These are phyloP conservation scores for Karstenula rhodostoma DNA, from an alignment of 2,329 filamentous ascomycete genomes.

Conservation along the genomic window DNA sequence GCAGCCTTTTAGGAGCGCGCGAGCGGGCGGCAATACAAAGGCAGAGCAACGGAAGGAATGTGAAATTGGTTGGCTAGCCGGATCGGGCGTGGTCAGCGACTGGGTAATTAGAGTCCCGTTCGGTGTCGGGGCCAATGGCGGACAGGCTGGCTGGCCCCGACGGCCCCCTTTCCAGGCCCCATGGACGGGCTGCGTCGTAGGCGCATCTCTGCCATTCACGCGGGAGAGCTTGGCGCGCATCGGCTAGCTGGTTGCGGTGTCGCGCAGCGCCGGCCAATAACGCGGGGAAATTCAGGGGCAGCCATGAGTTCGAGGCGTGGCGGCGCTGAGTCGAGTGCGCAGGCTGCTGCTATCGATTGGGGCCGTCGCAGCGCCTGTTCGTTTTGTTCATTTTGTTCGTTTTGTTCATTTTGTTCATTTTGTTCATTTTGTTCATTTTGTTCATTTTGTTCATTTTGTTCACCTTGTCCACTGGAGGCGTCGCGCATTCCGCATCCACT, in stretches of 20 bases:
- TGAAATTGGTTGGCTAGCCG: slow-evolving; percentile 34
- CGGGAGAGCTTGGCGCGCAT: slow-evolving; percentile 16
- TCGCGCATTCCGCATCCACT: background rate
- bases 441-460: too few species aligned
- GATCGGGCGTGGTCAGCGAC: slow-evolving; percentile 4
- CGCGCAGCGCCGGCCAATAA: slow-evolving; percentile 39
- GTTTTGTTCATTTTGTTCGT: too few species aligned
- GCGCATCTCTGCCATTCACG: slow-evolving; percentile 15
- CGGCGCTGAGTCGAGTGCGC: background rate
- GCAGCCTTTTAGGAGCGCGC: slow-evolving; percentile 31
- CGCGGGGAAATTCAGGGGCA: slow-evolving; percentile 47
- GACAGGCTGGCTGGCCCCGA: slow-evolving; percentile 12
- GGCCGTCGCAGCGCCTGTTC: background rate
- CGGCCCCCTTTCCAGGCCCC: slow-evolving; percentile 22
- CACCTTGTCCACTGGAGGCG: background rate
- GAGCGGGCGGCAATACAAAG: slow-evolving; percentile 32
- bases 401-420: too few species aligned
- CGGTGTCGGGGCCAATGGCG: slow-evolving; percentile 24
- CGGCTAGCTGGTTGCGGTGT: slow-evolving; percentile 27
- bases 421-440: too few species aligned
- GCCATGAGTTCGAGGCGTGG: background rate
- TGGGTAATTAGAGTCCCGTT: slow-evolving; percentile 14
- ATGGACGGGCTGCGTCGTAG: background rate
- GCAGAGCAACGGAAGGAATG: slow-evolving; percentile 45
- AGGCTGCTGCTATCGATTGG: slow-evolving; percentile 2